Conservation (phyloP, 345 rosid species). For the Boechera divaricarpa region DNA sequence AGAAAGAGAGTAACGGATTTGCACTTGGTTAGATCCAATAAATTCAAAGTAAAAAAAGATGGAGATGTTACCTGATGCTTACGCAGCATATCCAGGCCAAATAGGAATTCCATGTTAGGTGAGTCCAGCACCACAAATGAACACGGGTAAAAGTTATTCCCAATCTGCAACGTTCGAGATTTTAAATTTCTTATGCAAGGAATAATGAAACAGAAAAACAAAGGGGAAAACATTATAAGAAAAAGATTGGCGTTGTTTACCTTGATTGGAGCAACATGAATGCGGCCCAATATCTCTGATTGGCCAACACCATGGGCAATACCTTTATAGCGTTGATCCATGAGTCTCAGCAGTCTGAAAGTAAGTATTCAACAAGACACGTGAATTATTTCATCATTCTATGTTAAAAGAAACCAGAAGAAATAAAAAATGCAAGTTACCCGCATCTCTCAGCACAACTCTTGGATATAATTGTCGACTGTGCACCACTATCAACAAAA, state of each 20-base stretch:
- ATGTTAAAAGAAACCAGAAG: constrained; percentile 19
- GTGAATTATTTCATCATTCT: background rate
- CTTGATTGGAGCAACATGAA: constrained; percentile 98
- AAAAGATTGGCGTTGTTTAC: constrained; percentile 37
- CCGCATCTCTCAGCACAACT: constrained; percentile 97
- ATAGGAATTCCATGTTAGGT: constrained; percentile 95
- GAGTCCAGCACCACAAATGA: constrained; percentile 93
- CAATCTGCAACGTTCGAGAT: constrained; percentile 57
- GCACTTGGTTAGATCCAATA: constrained; percentile 8
- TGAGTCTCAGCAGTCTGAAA: constrained; percentile 84
- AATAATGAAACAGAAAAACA: constrained; percentile 7
- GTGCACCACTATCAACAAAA: constrained; percentile 98
- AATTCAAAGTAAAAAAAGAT: constrained; percentile 7
- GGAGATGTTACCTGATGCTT: constrained; percentile 87
- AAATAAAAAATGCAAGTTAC: constrained; percentile 48
- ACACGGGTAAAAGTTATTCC: constrained; percentile 88
- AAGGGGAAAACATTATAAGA: background rate
- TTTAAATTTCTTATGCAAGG: background rate
- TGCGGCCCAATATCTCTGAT: constrained; percentile 94
- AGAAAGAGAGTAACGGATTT: background rate
- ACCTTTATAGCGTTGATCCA: constrained; percentile 91
- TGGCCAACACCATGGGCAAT: constrained; percentile 99
- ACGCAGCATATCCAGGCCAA: constrained; percentile 99
- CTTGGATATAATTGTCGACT: constrained; percentile 97
- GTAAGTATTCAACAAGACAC: constrained; percentile 14